Evolutionary conservation across 1,284 basidiomycete genomes (phyloP).

Genomic region (Termitomyces sp.): DNA sequence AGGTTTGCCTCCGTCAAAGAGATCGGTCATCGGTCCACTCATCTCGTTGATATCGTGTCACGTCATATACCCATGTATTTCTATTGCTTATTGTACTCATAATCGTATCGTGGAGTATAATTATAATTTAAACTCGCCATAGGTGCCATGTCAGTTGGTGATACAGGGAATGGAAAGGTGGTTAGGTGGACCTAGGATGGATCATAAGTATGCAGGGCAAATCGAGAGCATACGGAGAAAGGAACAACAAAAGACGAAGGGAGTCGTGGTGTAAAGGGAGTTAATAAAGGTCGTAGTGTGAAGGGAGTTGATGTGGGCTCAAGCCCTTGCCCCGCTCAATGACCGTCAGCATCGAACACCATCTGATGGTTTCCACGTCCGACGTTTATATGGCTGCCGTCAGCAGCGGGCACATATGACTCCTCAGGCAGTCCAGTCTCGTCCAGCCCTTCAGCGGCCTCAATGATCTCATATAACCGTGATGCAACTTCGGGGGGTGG

Average conservation of each 20-base stretch:
- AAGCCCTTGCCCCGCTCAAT: constrained; percentile 13
- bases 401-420: constrained; percentile 72
- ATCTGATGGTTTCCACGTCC: constrained; percentile 44
- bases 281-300: not conserved
- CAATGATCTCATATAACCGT: constrained; percentile 91
- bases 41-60: too few species aligned
- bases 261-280: not conserved
- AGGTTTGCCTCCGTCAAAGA: too few species aligned
- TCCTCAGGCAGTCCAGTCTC: constrained; percentile 75
- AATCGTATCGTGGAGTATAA: not conserved
- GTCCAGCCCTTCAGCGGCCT: constrained; percentile 79
- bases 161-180: not conserved
- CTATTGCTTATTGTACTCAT: not conserved
- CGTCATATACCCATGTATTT: not conserved
- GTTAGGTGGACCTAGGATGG: not conserved
- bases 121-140: not conserved
- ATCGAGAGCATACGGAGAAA: not conserved
- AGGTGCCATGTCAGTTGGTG: not conserved
- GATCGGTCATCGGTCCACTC: too few species aligned
- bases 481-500: constrained; percentile 96
- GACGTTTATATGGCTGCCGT: constrained; percentile 56
- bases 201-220: not conserved
- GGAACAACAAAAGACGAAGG: not conserved
- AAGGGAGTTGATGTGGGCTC: not conserved
- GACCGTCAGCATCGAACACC: constrained; percentile 66